A percentile compares a stretch with the other conserved stretches of the same genome.
phyloP scores from a whole-genome alignment of 2,329 filamentous ascomycete genomes.

The Magnaporthiopsis incrustans region DNA sequence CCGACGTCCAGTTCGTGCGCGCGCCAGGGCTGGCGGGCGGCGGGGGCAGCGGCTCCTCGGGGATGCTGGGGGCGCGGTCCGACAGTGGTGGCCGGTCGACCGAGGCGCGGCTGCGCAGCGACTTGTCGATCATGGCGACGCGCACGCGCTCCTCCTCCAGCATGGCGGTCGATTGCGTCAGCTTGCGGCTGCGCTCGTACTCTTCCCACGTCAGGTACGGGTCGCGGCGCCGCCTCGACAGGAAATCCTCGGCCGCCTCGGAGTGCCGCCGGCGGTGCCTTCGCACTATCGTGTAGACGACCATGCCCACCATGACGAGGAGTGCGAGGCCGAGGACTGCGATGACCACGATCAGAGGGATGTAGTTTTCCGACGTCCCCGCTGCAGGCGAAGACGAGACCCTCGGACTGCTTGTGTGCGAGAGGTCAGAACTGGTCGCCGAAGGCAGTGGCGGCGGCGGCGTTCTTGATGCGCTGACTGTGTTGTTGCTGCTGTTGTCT shows the following conservation, averaged over 20 bases:
- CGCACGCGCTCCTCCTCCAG: slow-evolving; percentile 17
- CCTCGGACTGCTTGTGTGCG: background rate
- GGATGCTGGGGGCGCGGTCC: background rate
- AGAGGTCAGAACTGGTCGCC: background rate
- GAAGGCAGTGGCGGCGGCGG: no score
- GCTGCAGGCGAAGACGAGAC: background rate
- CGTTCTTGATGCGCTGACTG: background rate
- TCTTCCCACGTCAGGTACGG: slow-evolving; percentile 17
- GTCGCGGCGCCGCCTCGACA: slow-evolving; percentile 13
- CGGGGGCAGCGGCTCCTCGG: slow-evolving; percentile 1
- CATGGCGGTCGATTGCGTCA: slow-evolving; percentile 14
- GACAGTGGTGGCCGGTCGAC: slow-evolving; percentile 1
- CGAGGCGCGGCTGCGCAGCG: slow-evolving; percentile 16
- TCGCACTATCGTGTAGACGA: slow-evolving; percentile 2
- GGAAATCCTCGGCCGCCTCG: slow-evolving; percentile 7
- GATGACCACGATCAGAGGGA: slow-evolving; percentile 4
- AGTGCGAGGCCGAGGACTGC: background rate
- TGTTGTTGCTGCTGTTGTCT: background rate
- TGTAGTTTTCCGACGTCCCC: background rate
- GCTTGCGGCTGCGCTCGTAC: slow-evolving; percentile 12
- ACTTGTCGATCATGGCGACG: slow-evolving; percentile 15
- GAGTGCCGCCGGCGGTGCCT: slow-evolving; percentile 10
- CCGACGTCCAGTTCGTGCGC: background rate
- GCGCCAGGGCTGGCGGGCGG: background rate
- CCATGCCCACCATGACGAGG: slow-evolving; percentile 3